A percentile compares a stretch with the other conserved stretches of the same genome.
Conservation (phyloP, 2,329 filamentous ascomycete genomes). For the Gremmenia infestans region DNA sequence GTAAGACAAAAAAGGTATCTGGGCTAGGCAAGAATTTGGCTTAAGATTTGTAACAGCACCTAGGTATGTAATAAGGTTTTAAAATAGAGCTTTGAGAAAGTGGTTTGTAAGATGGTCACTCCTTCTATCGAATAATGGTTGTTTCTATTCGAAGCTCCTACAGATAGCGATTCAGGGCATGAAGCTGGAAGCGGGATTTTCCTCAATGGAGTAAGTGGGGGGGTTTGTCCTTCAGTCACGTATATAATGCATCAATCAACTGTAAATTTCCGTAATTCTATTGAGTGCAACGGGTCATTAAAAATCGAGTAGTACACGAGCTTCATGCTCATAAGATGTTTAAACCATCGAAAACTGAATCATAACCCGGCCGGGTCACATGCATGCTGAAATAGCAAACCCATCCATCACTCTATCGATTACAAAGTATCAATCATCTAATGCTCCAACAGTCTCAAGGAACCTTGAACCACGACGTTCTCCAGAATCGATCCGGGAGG, state of each 20-base stretch:
- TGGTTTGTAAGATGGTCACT: neutral
- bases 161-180: neutral
- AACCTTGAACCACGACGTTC: constrained; percentile 98
- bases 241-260: neutral
- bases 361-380: neutral
- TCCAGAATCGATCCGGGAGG: constrained; percentile 94
- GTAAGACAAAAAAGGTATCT: neutral
- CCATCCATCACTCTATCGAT: neutral
- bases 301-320: constrained; percentile 6
- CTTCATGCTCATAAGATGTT: neutral
- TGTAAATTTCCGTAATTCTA: neutral
- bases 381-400: constrained; percentile 6
- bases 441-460: constrained; percentile 69
- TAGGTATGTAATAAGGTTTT: no score
- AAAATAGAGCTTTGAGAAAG: no score
- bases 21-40: no score
- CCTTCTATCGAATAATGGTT: neutral
- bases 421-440: constrained; percentile 34
- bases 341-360: constrained; percentile 2
- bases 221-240: neutral
- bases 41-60: no score
- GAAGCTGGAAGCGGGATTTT: neutral
- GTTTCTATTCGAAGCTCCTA: neutral
- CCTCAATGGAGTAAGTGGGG: neutral
- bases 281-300: constrained; percentile 7